A percentile compares a stretch with the other conserved stretches of the same genome.
Conservation (phyloP, 2,329 filamentous ascomycete species). For the Stachybotrys elegans region DNA sequence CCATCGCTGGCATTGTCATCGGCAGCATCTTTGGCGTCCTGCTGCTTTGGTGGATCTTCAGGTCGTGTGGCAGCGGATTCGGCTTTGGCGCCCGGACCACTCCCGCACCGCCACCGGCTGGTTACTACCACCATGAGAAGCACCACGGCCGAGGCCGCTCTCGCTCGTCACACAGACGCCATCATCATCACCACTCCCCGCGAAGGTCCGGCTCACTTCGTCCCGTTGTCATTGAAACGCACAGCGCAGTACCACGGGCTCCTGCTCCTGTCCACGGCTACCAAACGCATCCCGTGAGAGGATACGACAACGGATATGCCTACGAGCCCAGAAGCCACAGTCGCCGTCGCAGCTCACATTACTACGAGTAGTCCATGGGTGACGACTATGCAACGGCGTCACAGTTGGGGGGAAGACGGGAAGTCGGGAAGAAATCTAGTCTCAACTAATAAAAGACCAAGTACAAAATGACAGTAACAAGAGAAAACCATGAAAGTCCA, state of each 20-base stretch:
- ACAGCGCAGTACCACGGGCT: background rate
- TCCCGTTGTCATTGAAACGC: background rate
- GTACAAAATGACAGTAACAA: too few relatives aligned
- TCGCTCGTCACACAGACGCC: background rate
- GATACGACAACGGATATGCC: background rate
- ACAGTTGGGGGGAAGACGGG: too few relatives aligned
- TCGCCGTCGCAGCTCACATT: background rate
- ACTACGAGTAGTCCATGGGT: too few relatives aligned
- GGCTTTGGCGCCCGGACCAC: background rate
- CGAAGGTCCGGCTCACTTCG: background rate
- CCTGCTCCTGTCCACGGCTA: background rate
- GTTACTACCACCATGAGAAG: background rate
- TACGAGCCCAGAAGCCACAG: background rate
- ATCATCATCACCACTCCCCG: background rate
- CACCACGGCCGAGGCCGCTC: background rate
- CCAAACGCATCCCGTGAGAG: background rate
- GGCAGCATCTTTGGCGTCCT: background rate
- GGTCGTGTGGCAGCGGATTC: background rate
- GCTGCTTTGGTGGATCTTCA: background rate
- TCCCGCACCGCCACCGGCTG: background rate
- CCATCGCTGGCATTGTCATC: slow-evolving; percentile 1
- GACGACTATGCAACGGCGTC: too few relatives aligned
- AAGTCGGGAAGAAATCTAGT: too few relatives aligned
- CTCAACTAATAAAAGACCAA: too few relatives aligned
- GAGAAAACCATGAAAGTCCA: too few relatives aligned